Conservation (phyloP, 192 early-diverging fungal genomes). For the Entomortierella parvispora region DNA sequence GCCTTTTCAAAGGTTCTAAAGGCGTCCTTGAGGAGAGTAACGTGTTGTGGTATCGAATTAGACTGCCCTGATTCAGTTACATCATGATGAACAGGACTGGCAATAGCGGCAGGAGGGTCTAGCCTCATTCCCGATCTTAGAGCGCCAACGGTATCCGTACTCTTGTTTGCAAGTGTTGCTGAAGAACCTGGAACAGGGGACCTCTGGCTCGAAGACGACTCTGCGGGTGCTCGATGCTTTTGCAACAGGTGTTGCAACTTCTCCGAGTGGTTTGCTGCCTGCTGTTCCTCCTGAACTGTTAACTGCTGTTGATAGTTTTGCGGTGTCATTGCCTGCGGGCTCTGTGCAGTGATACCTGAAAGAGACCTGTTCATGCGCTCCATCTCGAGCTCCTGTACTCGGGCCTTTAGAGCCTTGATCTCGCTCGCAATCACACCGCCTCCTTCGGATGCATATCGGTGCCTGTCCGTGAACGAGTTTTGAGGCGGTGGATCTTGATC, state of each 20-base stretch:
- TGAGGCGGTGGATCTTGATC: constrained; percentile 8
- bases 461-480: constrained; percentile 1
- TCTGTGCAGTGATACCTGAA: constrained; percentile 20
- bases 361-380: constrained; percentile 45
- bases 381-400: constrained; percentile 44
- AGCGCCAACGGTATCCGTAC: background rate
- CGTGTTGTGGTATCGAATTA: constrained; percentile 16
- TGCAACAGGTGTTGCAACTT: constrained; percentile 18
- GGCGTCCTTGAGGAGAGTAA: constrained; percentile 25
- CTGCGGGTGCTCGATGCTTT: constrained; percentile 6
- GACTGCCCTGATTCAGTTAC: background rate
- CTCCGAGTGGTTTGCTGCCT: constrained; percentile 15
- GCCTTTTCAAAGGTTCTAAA: constrained; percentile 39
- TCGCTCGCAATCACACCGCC: constrained; percentile 30
- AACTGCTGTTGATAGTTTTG: constrained; percentile 7
- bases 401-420: constrained; percentile 42
- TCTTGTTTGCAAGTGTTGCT: background rate
- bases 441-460: constrained; percentile 17
- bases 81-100: background rate
- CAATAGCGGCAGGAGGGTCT: constrained; percentile 7
- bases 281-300: background rate
- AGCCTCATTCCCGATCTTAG: background rate
- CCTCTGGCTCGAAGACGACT: background rate
- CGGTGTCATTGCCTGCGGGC: constrained; percentile 16
- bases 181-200: background rate